Evolutionary conservation across 2,329 filamentous ascomycete genomes (phyloP), one percentile per base, ranked within the genome.

Genomic region (Apiospora koreana): DNA sequence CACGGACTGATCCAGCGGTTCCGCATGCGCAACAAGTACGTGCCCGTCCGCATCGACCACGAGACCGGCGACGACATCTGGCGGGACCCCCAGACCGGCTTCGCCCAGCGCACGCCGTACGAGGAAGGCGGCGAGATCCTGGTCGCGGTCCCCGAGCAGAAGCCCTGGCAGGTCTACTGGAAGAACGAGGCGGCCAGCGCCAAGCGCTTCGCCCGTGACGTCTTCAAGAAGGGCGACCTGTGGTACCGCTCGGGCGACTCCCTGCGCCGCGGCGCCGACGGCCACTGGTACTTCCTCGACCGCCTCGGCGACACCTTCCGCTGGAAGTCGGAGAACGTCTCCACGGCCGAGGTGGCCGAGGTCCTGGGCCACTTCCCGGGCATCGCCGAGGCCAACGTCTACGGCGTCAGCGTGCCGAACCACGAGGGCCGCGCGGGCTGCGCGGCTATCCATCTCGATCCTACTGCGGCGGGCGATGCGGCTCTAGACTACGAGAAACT

Each of bases 61-160:
- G 87, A 88, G 16, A 91, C 91, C 0, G 89, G 89, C n/a, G 50
- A 58, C 50, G 89, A 91, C 58, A 88, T 94, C 65, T 81, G 85
- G 69, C 86, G 92, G 23, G 88, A 93, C 75, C 83, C 88, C 0
- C 84, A 87, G 73, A 90, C 89, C 0, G 93, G 92, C 0, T 91
- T 92, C 1, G 92, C 93, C 68, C 91, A 88, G 0, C 82, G 83
- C 65, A 86, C 91, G 31, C 85, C 86, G 67, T 77, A 87, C 0
- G 92, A 91, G 74, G 88, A 90, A 41, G 84, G 89, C 42, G 92
- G 92, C 16, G 92, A 93, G 38, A 91, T 94, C 79, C 91, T 95
- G 8, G 80, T 93, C 50, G 90, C 89, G 43, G 69, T 69, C 12
- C 74, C 83, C 0, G 82, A 91, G 25, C 84, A 88, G 0, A 80